A percentile compares a stretch with the other conserved stretches of the same genome.
Evolutionary conservation across 2,329 filamentous ascomycete species (phyloP).

Genomic region (Fusarium sp.): DNA sequence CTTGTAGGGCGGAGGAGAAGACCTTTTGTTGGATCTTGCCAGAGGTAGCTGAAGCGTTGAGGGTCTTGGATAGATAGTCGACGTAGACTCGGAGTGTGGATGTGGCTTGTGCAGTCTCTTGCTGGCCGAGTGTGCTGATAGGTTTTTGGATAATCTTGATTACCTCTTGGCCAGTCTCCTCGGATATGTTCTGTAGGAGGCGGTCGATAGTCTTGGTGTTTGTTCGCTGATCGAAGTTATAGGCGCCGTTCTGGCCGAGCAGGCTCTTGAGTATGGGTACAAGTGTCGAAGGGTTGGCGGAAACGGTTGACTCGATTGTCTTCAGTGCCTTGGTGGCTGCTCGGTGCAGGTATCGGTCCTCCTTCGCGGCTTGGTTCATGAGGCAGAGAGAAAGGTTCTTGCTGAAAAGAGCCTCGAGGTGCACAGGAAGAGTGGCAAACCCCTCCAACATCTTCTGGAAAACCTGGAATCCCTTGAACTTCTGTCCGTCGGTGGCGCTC

Average conservation of each 20-base stretch:
- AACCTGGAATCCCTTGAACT: conserved; percentile 90
- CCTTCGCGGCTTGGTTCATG: conserved; percentile 82
- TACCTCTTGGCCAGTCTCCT: conserved; percentile 65
- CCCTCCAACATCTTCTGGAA: conserved; percentile 78
- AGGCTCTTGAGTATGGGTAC: conserved; percentile 72
- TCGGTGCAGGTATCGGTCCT: conserved; percentile 82
- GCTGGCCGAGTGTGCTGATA: conserved; percentile 46
- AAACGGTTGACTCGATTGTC: conserved; percentile 72
- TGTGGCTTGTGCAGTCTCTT: conserved; percentile 46
- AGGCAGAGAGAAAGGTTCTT: conserved; percentile 84
- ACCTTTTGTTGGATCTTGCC: conserved; percentile 47
- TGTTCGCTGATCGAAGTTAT: conserved; percentile 87
- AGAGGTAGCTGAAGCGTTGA: conserved; percentile 52
- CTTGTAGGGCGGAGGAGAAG: conserved; percentile 58
- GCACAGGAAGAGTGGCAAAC: conserved; percentile 57
- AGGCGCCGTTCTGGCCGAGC: conserved; percentile 74
- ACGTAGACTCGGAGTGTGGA: conserved; percentile 60
- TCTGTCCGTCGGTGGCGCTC: conserved; percentile 85
- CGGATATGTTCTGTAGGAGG: conserved; percentile 70
- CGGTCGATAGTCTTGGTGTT: conserved; percentile 87
- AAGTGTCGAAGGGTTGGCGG: conserved; percentile 69
- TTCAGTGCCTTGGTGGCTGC: conserved; percentile 82
- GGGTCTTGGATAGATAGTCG: conserved; percentile 65
- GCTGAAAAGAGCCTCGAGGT: conserved; percentile 75
- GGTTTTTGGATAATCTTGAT: conserved; percentile 61